Conservation (phyloP, 495 filamentous ascomycete species). For the Aspergillus nidulans region DNA sequence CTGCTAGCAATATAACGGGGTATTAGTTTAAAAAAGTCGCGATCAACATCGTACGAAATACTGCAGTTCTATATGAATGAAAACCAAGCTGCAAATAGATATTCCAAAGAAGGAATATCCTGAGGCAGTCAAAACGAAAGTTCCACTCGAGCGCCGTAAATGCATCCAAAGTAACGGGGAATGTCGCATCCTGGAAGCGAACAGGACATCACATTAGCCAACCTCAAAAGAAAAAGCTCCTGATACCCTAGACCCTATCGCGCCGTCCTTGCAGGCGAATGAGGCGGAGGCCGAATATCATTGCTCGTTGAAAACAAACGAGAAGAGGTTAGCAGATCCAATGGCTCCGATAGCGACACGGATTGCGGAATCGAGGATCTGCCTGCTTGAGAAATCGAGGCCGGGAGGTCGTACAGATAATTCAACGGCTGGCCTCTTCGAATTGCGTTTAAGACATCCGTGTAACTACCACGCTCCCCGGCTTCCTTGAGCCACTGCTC, state of each 20-base stretch:
- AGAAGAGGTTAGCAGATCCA: constrained; percentile 17
- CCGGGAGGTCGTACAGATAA: constrained; percentile 24
- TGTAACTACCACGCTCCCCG: constrained; percentile 54
- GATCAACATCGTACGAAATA: not conserved
- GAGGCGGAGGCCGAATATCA: constrained; percentile 19
- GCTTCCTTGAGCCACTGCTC: constrained; percentile 84
- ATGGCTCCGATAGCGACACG: constrained; percentile 18
- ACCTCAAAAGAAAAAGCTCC: not conserved
- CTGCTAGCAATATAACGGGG: constrained; percentile 4
- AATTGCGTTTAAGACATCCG: constrained; percentile 40
- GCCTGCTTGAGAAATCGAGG: constrained; percentile 17
- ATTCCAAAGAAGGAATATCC: not conserved
- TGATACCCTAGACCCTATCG: constrained; percentile 15
- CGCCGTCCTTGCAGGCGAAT: constrained; percentile 21
- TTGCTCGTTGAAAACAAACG: constrained; percentile 13
- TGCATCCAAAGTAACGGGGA: constrained; percentile 11
- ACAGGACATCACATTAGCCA: not conserved
- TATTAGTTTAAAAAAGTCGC: constrained; percentile 4
- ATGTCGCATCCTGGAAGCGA: not conserved
- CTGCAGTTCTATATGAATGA: constrained; percentile 4
- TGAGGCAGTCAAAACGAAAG: not conserved
- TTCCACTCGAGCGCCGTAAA: constrained; percentile 16
- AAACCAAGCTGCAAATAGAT: constrained; percentile 3
- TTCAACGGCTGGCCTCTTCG: constrained; percentile 35
- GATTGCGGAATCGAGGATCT: constrained; percentile 17